phyloP scores from a whole-genome alignment of 176 grass and related monocot genomes.

The Puccinellia tenuiflora region DNA sequence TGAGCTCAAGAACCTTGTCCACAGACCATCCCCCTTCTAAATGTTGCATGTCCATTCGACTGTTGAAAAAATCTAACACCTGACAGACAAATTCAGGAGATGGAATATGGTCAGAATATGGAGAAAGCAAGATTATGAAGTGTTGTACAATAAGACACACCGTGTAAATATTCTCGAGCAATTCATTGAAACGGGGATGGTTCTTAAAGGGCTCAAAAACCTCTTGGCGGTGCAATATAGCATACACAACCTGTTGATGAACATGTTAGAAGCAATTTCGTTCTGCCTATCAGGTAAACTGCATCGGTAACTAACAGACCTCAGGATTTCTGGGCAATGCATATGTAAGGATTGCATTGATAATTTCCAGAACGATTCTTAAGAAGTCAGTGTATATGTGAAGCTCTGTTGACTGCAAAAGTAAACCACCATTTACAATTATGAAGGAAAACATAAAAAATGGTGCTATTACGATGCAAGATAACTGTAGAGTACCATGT shows the following conservation, averaged over 20 bases:
- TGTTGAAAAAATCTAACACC: slow-evolving; percentile 99
- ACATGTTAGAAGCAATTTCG: slow-evolving; percentile 23
- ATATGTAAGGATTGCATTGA: slow-evolving; percentile 98
- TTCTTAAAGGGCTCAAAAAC: slow-evolving; percentile 96
- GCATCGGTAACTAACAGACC: slow-evolving; percentile 34
- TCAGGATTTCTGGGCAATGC: slow-evolving; percentile 96
- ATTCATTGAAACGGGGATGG: slow-evolving; percentile 95
- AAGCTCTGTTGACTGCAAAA: slow-evolving; percentile 95
- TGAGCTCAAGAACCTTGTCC: slow-evolving; percentile 92
- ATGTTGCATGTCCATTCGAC: slow-evolving; percentile 94
- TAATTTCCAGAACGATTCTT: slow-evolving; percentile 95
- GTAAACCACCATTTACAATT: slow-evolving; percentile 17
- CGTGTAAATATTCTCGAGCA: slow-evolving; percentile 98
- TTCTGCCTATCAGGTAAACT: slow-evolving; percentile 16
- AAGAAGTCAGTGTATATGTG: slow-evolving; percentile 98
- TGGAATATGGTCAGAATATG: slow-evolving; percentile 16
- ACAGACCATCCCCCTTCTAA: slow-evolving; percentile 94
- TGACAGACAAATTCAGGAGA: slow-evolving; percentile 21
- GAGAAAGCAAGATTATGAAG: neutral
- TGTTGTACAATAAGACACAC: slow-evolving; percentile 46
- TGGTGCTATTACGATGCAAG: neutral
- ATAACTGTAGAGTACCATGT: slow-evolving; percentile 60
- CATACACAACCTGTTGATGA: slow-evolving; percentile 87
- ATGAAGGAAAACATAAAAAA: slow-evolving; percentile 22
- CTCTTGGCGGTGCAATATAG: slow-evolving; percentile 95